Base-by-base conservation (phyloP, 2,329 filamentous ascomycete species). In the Aquanectria penicillioides region DNA sequence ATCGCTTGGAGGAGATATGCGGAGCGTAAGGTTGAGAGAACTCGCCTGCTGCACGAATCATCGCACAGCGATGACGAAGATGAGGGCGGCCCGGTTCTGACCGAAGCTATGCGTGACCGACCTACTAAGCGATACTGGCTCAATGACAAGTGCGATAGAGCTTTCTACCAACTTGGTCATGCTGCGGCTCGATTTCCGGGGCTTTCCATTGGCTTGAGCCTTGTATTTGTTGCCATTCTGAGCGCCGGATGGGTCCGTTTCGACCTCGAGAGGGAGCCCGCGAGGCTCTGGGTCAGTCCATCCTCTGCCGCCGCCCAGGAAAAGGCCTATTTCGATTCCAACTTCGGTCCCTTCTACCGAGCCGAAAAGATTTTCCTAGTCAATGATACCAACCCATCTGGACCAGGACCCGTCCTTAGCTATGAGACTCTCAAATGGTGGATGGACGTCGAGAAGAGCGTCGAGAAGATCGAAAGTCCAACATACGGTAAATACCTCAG, bases 321-420 rank as follows among this genome's bases (percentile, higher is more conserved):
- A 74, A 99, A 99, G 78, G 85, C 85, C 2, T 99, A 96, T 73
- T 99, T 98, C 65, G 96, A 99, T 73, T 75, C 86, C 29, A 93
- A 93, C 68, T 99, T 99, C 73, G 96, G 95, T 0, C 93, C 94
- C 0, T 99, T 99, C 72, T 99, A 95, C 77, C 91, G 95, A 34
- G 91, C 94, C 0, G 92, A 99, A 74, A 95, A 99, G 77, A 87
- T 89, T 1, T 99, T 99, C 74, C 76, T 99, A 12, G 93, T 98
- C 61, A 99, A 98, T 63, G 94, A 97, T 66, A 93, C 88, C 1
- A 74, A 83, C 1, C 69, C 83, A 2, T 81, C 82, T 3, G 86
- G 86, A 0, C 83, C 88, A 3, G 88, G 90, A 0, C 91, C 93
- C 1, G 93, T 98, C 2, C 78, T 99, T 55, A 93, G 86, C 74